Evolutionary conservation across 208 protist genomes (phyloP).

Genomic region (Leishmania lainsoni): DNA sequence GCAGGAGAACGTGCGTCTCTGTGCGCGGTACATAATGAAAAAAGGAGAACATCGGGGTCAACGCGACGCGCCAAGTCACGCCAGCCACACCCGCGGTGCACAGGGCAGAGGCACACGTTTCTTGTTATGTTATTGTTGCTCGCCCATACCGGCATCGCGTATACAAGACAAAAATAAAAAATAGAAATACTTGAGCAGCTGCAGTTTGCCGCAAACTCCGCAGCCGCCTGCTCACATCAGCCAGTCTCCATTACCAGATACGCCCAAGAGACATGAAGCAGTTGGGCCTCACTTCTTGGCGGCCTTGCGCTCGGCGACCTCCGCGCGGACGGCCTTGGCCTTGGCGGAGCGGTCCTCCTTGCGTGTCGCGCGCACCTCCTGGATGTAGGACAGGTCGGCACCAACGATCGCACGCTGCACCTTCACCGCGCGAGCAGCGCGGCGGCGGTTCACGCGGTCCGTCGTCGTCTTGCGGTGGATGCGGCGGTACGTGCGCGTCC

Average conservation of each 20-base stretch:
- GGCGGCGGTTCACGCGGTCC: constrained; percentile 83
- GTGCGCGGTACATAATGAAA: neutral
- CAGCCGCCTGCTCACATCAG: neutral
- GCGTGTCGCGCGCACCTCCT: constrained; percentile 81
- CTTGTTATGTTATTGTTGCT: neutral
- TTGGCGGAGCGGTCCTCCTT: constrained; percentile 90
- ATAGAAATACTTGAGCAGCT: constrained; percentile 8
- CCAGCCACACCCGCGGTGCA: no score
- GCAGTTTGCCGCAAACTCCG: neutral
- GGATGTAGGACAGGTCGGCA: constrained; percentile 89
- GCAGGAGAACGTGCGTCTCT: neutral
- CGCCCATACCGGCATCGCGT: neutral
- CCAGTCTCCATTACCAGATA: neutral
- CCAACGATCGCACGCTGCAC: constrained; percentile 86
- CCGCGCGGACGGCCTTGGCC: constrained; percentile 86
- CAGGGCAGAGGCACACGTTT: neutral
- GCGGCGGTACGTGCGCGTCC: constrained; percentile 94
- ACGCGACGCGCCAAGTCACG: neutral
- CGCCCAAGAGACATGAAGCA: neutral
- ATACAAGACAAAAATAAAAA: constrained; percentile 22
- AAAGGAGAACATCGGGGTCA: neutral
- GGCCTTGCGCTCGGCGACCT: constrained; percentile 91
- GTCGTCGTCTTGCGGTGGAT: constrained; percentile 92
- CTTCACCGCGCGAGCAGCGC: constrained; percentile 73
- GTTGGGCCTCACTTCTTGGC: constrained; percentile 81